phyloP scores from a whole-genome alignment of 164 flowering plant genomes.

The Kalanchoe fedtschenkoi region DNA sequence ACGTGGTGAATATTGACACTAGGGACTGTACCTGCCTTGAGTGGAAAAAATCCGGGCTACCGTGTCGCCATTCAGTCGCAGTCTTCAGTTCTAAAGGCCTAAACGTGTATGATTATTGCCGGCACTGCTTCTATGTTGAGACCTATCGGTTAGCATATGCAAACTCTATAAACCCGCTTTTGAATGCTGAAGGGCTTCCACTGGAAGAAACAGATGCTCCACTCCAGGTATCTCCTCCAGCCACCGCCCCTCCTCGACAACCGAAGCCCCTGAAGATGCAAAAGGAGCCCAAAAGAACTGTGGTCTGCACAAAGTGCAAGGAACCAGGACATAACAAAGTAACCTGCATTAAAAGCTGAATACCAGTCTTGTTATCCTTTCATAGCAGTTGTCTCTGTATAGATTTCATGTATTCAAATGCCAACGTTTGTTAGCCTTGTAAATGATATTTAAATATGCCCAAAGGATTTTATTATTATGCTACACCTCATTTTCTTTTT shows the following conservation, averaged over 20 bases:
- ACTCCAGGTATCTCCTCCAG: constrained; percentile 36
- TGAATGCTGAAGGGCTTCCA: constrained; percentile 13
- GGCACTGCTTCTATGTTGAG: constrained; percentile 31
- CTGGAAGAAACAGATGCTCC: constrained; percentile 15
- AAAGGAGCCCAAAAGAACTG: constrained; percentile 19
- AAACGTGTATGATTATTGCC: constrained; percentile 37
- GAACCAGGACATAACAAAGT: constrained; percentile 46
- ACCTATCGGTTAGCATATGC: constrained; percentile 31
- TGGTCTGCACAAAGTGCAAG: constrained; percentile 46
- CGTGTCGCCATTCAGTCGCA: constrained; percentile 62
- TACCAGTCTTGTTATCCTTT: not conserved
- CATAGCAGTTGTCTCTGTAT: not conserved
- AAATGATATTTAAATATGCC: not conserved
- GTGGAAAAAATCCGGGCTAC: constrained; percentile 50
- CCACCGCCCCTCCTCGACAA: constrained; percentile 21
- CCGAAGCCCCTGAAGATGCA: constrained; percentile 15
- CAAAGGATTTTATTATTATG: not conserved
- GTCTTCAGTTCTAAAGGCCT: constrained; percentile 32
- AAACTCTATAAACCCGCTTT: constrained; percentile 34
- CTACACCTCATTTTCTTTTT: not conserved
- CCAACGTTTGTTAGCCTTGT: not conserved
- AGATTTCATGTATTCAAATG: not conserved
- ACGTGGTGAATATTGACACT: constrained; percentile 35
- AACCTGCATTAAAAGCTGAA: constrained; percentile 26
- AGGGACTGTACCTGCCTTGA: constrained; percentile 40